phyloP scores from a whole-genome alignment of 306 rosid genomes.

The Bauhinia variegata region DNA sequence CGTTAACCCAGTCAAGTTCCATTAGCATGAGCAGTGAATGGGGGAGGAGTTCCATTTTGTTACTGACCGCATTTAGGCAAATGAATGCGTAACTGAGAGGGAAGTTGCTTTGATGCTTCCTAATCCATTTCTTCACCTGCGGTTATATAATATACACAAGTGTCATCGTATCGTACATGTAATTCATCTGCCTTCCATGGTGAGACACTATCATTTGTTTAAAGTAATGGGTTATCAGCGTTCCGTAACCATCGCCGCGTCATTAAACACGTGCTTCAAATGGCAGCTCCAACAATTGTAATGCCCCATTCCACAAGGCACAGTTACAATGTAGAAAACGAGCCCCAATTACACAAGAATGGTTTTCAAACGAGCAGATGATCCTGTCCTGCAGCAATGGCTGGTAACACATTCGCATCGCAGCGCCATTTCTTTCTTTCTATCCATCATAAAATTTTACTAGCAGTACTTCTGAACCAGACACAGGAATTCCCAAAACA shows the following conservation, averaged over 20 bases:
- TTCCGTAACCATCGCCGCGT: background rate
- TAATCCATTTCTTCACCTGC: background rate
- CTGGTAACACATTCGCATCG: too few relatives aligned
- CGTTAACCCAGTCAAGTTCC: too few relatives aligned
- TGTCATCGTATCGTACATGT: conserved; percentile 34
- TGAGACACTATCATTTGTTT: background rate
- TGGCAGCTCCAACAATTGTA: background rate
- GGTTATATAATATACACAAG: conserved; percentile 41
- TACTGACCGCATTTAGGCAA: background rate
- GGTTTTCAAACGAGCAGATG: background rate
- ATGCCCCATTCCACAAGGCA: too few relatives aligned
- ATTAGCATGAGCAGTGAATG: too few relatives aligned
- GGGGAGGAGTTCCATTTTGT: too few relatives aligned
- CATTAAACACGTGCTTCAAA: too few relatives aligned
- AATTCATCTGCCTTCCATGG: conserved; percentile 28
- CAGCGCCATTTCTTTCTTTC: background rate
- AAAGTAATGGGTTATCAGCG: conserved; percentile 29
- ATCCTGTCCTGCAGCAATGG: too few relatives aligned
- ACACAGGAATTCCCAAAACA: conserved; percentile 11
- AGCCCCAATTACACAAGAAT: background rate
- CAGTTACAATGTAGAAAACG: background rate
- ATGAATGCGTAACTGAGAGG: background rate
- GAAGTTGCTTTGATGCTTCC: conserved; percentile 15
- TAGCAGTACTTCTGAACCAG: conserved; percentile 10
- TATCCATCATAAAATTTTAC: conserved; percentile 12